Conservation (phyloP, 306 rosid genomes). For the Phaseolus lunatus region DNA sequence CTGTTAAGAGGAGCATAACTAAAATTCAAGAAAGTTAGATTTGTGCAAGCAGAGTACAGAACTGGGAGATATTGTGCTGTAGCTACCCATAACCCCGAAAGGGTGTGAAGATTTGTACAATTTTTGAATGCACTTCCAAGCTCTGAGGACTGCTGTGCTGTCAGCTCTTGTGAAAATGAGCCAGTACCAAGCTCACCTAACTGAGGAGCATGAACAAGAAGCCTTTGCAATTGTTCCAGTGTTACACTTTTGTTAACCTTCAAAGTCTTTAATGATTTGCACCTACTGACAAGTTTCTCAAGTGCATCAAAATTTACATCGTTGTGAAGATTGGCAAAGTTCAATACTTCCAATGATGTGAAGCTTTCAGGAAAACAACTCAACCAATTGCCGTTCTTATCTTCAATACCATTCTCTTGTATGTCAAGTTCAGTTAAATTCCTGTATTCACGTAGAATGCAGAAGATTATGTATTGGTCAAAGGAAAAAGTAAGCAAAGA, state of each 20-base stretch:
- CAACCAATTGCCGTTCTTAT: conserved; percentile 78
- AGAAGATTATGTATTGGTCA: conserved; percentile 31
- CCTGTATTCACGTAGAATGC: conserved; percentile 57
- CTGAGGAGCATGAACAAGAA: conserved; percentile 66
- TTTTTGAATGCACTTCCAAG: conserved; percentile 68
- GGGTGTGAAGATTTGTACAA: conserved; percentile 69
- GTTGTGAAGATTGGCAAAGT: conserved; percentile 66
- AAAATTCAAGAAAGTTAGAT: conserved; percentile 78
- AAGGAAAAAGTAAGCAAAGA: conserved; percentile 34
- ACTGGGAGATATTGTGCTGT: conserved; percentile 61
- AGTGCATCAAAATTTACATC: conserved; percentile 71
- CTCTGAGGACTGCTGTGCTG: conserved; percentile 58
- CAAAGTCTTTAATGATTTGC: conserved; percentile 73
- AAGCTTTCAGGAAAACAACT: conserved; percentile 82
- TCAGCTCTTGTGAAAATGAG: conserved; percentile 68
- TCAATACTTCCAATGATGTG: conserved; percentile 77
- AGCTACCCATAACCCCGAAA: conserved; percentile 82
- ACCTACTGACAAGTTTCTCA: conserved; percentile 78
- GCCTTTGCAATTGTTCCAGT: conserved; percentile 66
- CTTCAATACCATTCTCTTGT: conserved; percentile 79
- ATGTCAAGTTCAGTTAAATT: conserved; percentile 82
- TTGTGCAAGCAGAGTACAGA: conserved; percentile 71
- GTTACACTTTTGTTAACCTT: conserved; percentile 72
- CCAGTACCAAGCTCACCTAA: conserved; percentile 78
- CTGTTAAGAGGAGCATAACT: conserved; percentile 69